phyloP scores from a whole-genome alignment of 805 yeast species.

The Ogataea minuta region DNA sequence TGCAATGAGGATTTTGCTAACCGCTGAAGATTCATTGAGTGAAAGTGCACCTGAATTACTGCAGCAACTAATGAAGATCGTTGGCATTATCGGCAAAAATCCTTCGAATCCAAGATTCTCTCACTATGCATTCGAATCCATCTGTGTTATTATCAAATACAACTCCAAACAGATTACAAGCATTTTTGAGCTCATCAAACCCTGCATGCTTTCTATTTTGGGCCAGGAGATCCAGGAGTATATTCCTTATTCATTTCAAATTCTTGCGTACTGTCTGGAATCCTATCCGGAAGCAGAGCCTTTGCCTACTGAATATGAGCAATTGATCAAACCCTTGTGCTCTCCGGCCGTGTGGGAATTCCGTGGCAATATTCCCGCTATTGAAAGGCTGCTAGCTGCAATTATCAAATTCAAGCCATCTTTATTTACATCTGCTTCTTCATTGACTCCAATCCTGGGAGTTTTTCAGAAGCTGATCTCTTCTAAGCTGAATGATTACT shows the following conservation, averaged over 20 bases:
- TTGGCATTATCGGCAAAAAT: slow-evolving; percentile 71
- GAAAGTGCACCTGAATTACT: slow-evolving; percentile 47
- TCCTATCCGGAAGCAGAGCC: slow-evolving; percentile 45
- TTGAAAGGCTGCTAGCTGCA: slow-evolving; percentile 73
- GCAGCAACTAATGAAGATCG: slow-evolving; percentile 65
- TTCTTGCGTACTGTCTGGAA: slow-evolving; percentile 77
- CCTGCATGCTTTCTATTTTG: slow-evolving; percentile 63
- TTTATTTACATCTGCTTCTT: slow-evolving; percentile 37
- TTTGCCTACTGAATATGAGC: slow-evolving; percentile 64
- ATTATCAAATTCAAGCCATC: slow-evolving; percentile 51
- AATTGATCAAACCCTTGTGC: slow-evolving; percentile 74
- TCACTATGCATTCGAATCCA: slow-evolving; percentile 86
- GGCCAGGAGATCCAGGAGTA: slow-evolving; percentile 91
- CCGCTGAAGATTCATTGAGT: slow-evolving; percentile 65
- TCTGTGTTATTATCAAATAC: slow-evolving; percentile 70
- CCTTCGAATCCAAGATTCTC: slow-evolving; percentile 95
- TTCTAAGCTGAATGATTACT: slow-evolving; percentile 73
- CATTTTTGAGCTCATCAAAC: slow-evolving; percentile 56
- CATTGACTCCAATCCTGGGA: slow-evolving; percentile 80
- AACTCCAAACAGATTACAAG: slow-evolving; percentile 34
- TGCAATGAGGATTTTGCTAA: slow-evolving; percentile 74
- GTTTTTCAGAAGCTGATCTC: slow-evolving; percentile 94
- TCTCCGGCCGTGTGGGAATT: slow-evolving; percentile 94
- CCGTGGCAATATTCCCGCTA: slow-evolving; percentile 90
- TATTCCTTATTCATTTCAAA: slow-evolving; percentile 87